Conservation (phyloP, 108 stramenopile genomes). For the Pseudonitzschia pungens region DNA sequence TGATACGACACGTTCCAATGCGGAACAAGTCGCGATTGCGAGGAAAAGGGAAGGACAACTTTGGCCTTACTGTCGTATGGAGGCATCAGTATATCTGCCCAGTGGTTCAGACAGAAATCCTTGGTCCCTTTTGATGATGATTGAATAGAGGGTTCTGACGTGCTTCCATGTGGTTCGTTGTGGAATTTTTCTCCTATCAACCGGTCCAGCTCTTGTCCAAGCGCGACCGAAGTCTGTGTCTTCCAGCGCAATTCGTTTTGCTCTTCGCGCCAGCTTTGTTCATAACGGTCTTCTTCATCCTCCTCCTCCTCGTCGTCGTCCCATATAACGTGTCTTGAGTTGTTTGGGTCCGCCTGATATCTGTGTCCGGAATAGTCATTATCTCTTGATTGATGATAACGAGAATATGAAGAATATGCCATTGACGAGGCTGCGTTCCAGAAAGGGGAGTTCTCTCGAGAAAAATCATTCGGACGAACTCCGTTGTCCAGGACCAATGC, state of each 20-base stretch:
- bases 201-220: slow-evolving; percentile 22
- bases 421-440: slow-evolving; percentile 34
- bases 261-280: slow-evolving; percentile 32
- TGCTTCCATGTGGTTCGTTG: slow-evolving; percentile 4
- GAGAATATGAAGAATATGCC: slow-evolving; percentile 41
- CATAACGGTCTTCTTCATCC: slow-evolving; percentile 44
- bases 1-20: slow-evolving; percentile 38
- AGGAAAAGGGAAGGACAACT: slow-evolving; percentile 42
- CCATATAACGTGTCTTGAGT: slow-evolving; percentile 56
- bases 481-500: not conserved
- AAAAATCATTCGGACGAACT: not conserved
- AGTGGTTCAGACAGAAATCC: slow-evolving; percentile 22
- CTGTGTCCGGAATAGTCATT: not conserved
- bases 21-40: slow-evolving; percentile 29
- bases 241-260: slow-evolving; percentile 35
- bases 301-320: slow-evolving; percentile 64
- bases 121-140: not conserved
- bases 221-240: slow-evolving; percentile 31
- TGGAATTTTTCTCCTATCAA: slow-evolving; percentile 2
- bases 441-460: not conserved
- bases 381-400: slow-evolving; percentile 24
- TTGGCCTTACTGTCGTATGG: slow-evolving; percentile 48
- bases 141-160: not conserved
- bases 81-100: slow-evolving; percentile 76
- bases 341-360: slow-evolving; percentile 20